phyloP scores from a whole-genome alignment of 2,329 filamentous ascomycete genomes.

The Malbranchea cinnamomea region DNA sequence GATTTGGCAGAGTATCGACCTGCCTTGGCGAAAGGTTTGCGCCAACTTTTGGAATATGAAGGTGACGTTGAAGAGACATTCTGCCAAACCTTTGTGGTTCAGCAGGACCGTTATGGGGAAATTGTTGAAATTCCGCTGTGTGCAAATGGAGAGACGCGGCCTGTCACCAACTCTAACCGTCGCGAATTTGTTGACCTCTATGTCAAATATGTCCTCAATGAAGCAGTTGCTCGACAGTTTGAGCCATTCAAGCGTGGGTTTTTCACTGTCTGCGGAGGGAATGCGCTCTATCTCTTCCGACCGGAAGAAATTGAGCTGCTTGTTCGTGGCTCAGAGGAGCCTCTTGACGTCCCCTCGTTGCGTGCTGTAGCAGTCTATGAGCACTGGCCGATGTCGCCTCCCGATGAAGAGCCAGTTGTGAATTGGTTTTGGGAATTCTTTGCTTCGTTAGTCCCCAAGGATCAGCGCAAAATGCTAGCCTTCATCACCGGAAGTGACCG shows the following conservation, averaged over 20 bases:
- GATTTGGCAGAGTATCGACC: slow-evolving; percentile 76
- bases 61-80: slow-evolving; percentile 72
- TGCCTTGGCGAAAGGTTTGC: slow-evolving; percentile 57
- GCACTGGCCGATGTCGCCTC: slow-evolving; percentile 48
- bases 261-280: slow-evolving; percentile 80
- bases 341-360: slow-evolving; percentile 62
- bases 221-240: slow-evolving; percentile 64
- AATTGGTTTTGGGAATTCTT: slow-evolving; percentile 86
- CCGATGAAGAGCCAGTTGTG: slow-evolving; percentile 51
- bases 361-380: slow-evolving; percentile 68
- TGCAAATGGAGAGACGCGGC: slow-evolving; percentile 52
- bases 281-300: slow-evolving; percentile 72
- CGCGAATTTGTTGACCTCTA: slow-evolving; percentile 79
- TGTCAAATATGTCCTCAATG: slow-evolving; percentile 65
- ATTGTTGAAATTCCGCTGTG: slow-evolving; percentile 54
- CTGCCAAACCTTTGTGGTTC: slow-evolving; percentile 65
- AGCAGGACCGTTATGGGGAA: slow-evolving; percentile 63
- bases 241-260: slow-evolving; percentile 91
- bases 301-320: slow-evolving; percentile 86
- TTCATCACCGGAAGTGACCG: slow-evolving; percentile 87
- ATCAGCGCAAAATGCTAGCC: slow-evolving; percentile 64
- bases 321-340: slow-evolving; percentile 69
- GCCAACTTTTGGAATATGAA: slow-evolving; percentile 64
- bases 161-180: slow-evolving; percentile 73
- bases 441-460: slow-evolving; percentile 43